These are phyloP conservation scores for Amanita muscaria DNA, from an alignment of 768 basidiomycete species.

Conservation along the genomic window DNA sequence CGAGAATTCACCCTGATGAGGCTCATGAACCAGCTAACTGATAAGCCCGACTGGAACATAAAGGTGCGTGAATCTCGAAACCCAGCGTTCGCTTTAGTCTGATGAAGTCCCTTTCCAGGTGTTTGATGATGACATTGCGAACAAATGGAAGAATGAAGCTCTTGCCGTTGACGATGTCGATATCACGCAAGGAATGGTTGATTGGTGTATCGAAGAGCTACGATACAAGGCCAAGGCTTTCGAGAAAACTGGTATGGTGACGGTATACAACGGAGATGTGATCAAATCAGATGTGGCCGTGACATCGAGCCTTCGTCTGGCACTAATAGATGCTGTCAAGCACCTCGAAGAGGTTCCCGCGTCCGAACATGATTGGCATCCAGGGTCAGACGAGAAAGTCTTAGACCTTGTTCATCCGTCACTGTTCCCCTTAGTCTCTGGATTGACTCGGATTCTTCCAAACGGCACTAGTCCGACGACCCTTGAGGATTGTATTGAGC, in stretches of 20 bases:
- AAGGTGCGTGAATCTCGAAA: slow-evolving; percentile 16
- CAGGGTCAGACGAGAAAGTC: slow-evolving; percentile 1
- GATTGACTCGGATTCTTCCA: neutral
- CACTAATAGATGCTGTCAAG: slow-evolving; percentile 16
- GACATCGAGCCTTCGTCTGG: slow-evolving; percentile 7
- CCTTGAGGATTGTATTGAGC: slow-evolving; percentile 2
- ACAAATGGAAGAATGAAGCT: neutral
- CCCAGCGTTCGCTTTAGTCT: too few species aligned
- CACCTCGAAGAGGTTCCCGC: slow-evolving; percentile 1
- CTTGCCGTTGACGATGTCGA: slow-evolving; percentile 2
- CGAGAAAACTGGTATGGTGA: slow-evolving; percentile 9
- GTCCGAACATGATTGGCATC: slow-evolving; percentile 3
- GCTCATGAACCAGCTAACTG: slow-evolving; percentile 20
- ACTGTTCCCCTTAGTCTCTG: slow-evolving; percentile 3
- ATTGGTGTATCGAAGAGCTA: slow-evolving; percentile 17
- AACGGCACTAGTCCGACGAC: neutral
- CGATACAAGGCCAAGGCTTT: slow-evolving; percentile 13
- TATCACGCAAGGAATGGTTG: slow-evolving; percentile 13
- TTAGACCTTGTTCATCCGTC: slow-evolving; percentile 5
- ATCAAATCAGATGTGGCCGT: slow-evolving; percentile 24
- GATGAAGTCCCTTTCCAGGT: neutral
- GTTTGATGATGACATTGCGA: neutral
- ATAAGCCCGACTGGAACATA: slow-evolving; percentile 18
- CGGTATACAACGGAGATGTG: slow-evolving; percentile 14
- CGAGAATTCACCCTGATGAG: slow-evolving; percentile 18